phyloP scores from a whole-genome alignment of 1,284 basidiomycete genomes.

The Ganoderma lucidum region DNA sequence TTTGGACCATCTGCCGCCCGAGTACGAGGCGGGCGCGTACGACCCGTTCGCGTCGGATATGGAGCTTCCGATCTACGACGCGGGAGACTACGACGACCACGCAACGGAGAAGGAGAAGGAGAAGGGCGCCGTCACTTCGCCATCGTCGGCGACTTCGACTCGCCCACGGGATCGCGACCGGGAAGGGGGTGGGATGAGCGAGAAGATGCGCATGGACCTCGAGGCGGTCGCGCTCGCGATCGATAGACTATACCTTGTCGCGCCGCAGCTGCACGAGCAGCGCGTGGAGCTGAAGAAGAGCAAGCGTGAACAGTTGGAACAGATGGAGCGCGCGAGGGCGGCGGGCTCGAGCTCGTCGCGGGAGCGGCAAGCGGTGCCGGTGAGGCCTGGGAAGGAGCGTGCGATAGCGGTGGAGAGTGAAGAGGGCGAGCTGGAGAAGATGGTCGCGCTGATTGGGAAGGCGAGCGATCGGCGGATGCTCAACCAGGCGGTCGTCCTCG shows the following conservation, averaged over 20 bases:
- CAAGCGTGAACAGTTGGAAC: slow-evolving; percentile 72
- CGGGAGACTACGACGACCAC: slow-evolving; percentile 40
- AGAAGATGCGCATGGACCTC: slow-evolving; percentile 83
- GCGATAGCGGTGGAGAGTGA: slow-evolving; percentile 44
- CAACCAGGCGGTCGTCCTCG: slow-evolving; percentile 73
- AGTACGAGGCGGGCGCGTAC: slow-evolving; percentile 66
- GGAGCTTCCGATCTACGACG: slow-evolving; percentile 69
- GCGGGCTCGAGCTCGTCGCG: slow-evolving; percentile 35
- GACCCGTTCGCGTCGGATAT: slow-evolving; percentile 24
- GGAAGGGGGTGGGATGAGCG: slow-evolving; percentile 45
- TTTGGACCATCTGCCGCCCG: slow-evolving; percentile 63
- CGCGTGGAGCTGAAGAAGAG: slow-evolving; percentile 80
- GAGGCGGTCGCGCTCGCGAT: slow-evolving; percentile 87
- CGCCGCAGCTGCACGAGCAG: slow-evolving; percentile 88
- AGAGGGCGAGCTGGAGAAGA: slow-evolving; percentile 68
- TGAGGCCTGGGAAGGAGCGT: slow-evolving; percentile 57
- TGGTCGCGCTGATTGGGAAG: slow-evolving; percentile 76
- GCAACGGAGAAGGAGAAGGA: slow-evolving; percentile 38
- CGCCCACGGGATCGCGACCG: slow-evolving; percentile 5
- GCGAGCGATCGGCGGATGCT: slow-evolving; percentile 72
- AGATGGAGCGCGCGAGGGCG: slow-evolving; percentile 67
- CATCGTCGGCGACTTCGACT: neutral
- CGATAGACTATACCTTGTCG: slow-evolving; percentile 82
- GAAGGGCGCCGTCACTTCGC: slow-evolving; percentile 11
- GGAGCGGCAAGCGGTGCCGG: slow-evolving; percentile 37